These are phyloP conservation scores for Lyophyllum semitale DNA, from an alignment of 768 basidiomycete genomes.

Conservation along the genomic window DNA sequence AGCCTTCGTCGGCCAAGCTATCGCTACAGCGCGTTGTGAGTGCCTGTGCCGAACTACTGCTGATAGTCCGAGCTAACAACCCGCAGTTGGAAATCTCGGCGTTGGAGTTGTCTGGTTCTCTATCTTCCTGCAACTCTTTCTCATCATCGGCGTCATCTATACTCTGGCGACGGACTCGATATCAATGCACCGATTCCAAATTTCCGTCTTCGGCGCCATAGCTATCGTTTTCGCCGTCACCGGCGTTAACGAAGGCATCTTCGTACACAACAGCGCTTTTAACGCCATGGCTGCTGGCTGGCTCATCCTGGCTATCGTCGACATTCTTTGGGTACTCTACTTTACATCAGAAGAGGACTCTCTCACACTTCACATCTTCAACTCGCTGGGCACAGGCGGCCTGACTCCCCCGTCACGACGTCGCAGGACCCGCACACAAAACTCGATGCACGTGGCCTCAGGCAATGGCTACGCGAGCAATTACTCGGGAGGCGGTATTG, in stretches of 20 bases:
- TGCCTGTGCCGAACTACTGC: not conserved
- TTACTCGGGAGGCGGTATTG: constrained; percentile 72
- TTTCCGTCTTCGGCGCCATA: constrained; percentile 85
- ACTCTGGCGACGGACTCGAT: constrained; percentile 88
- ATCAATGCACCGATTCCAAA: constrained; percentile 90
- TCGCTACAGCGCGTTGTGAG: constrained; percentile 58
- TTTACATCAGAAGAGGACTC: constrained; percentile 98
- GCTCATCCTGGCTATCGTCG: constrained; percentile 87
- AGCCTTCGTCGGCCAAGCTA: constrained; percentile 75
- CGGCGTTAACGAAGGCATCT: constrained; percentile 72
- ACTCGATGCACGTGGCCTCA: constrained; percentile 60
- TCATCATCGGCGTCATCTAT: constrained; percentile 72
- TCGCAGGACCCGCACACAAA: constrained; percentile 66
- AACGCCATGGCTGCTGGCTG: constrained; percentile 93
- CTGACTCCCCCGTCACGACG: constrained; percentile 81
- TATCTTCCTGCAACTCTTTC: constrained; percentile 74
- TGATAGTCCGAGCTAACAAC: constrained; percentile 6
- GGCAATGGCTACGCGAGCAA: constrained; percentile 67
- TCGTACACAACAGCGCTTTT: constrained; percentile 48
- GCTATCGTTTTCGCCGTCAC: constrained; percentile 85
- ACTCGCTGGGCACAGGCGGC: constrained; percentile 83
- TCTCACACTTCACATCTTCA: constrained; percentile 81
- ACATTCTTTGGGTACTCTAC: constrained; percentile 96
- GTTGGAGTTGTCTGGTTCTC: constrained; percentile 82
- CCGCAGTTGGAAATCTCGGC: constrained; percentile 39